phyloP scores from a whole-genome alignment of 176 grass and related monocot species.

The Cenchrus americanus region DNA sequence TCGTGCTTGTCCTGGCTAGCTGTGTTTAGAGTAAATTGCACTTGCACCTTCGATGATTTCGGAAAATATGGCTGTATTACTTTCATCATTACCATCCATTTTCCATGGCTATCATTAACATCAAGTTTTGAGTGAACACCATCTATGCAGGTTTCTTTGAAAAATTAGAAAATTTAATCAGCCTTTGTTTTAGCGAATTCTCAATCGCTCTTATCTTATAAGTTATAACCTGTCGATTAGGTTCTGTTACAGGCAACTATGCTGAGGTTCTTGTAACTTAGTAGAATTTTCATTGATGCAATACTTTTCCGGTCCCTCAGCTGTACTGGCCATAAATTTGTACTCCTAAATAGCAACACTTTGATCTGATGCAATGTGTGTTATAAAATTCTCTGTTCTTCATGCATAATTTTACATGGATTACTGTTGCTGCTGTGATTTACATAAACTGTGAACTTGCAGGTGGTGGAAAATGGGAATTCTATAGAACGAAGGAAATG shows the following conservation, averaged over 20 bases:
- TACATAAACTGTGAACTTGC: constrained; percentile 24
- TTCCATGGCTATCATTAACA: not conserved
- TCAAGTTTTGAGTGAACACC: no score
- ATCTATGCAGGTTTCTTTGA: not conserved
- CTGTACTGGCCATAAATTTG: constrained; percentile 3
- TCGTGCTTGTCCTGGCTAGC: not conserved
- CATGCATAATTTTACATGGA: not conserved
- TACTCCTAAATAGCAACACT: not conserved
- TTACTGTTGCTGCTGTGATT: constrained; percentile 25
- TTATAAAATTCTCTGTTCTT: not conserved
- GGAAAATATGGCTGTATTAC: not conserved
- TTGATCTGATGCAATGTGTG: not conserved
- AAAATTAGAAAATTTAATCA: constrained; percentile 15
- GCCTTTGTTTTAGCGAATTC: not conserved
- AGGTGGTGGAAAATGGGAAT: constrained; percentile 99
- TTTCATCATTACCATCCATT: constrained; percentile 10
- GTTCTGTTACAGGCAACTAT: not conserved
- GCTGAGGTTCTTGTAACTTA: not conserved
- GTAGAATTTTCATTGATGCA: constrained; percentile 5
- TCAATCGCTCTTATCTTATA: constrained; percentile 13
- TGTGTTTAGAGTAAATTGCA: constrained; percentile 17
- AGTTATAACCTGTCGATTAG: constrained; percentile 26
- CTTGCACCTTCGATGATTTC: constrained; percentile 14
- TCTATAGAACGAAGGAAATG: constrained; percentile 77
- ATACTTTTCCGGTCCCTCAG: not conserved